phyloP scores from a whole-genome alignment of 2,329 filamentous ascomycete genomes.

The Thelonectria discophora region DNA sequence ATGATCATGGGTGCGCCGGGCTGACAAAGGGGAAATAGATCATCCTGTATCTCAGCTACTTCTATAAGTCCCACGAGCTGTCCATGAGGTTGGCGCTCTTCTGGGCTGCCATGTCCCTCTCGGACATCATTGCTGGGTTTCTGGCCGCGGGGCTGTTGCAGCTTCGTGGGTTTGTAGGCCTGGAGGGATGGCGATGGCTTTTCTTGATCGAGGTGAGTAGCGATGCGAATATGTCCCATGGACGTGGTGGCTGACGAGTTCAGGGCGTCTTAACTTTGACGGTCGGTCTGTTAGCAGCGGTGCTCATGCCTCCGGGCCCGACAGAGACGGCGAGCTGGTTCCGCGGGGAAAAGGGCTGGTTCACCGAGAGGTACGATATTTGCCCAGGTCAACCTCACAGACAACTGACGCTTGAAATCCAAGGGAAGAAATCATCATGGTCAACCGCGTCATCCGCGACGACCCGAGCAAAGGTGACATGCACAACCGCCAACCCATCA shows the following conservation, averaged over 20 bases:
- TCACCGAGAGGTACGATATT: slow-evolving; percentile 32
- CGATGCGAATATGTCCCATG: slow-evolving; percentile 7
- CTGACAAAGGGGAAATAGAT: slow-evolving; percentile 34
- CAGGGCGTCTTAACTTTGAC: slow-evolving; percentile 45
- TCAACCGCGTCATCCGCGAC: slow-evolving; percentile 64
- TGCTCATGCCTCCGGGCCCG: slow-evolving; percentile 39
- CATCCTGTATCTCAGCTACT: slow-evolving; percentile 73
- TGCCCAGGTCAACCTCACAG: not conserved
- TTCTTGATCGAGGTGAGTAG: slow-evolving; percentile 51
- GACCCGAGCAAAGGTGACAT: slow-evolving; percentile 67
- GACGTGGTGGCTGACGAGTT: not conserved
- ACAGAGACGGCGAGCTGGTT: slow-evolving; percentile 63
- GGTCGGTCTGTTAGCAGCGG: slow-evolving; percentile 34
- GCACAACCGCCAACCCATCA: slow-evolving; percentile 62
- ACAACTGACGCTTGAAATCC: no score
- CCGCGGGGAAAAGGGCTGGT: slow-evolving; percentile 57
- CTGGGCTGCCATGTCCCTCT: slow-evolving; percentile 59
- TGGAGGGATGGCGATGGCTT: slow-evolving; percentile 67
- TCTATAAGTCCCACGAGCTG: slow-evolving; percentile 64
- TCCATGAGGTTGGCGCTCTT: slow-evolving; percentile 73
- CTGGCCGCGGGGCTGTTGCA: slow-evolving; percentile 60
- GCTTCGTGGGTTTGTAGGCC: slow-evolving; percentile 59
- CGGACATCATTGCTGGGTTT: slow-evolving; percentile 31
- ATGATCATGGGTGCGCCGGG: not conserved
- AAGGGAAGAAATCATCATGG: slow-evolving; percentile 65